A percentile compares a stretch with the other conserved stretches of the same genome.
These are phyloP conservation scores for Lizanozyma gosingica DNA, from an alignment of 1,139 yeast genomes.

Conservation along the genomic window DNA sequence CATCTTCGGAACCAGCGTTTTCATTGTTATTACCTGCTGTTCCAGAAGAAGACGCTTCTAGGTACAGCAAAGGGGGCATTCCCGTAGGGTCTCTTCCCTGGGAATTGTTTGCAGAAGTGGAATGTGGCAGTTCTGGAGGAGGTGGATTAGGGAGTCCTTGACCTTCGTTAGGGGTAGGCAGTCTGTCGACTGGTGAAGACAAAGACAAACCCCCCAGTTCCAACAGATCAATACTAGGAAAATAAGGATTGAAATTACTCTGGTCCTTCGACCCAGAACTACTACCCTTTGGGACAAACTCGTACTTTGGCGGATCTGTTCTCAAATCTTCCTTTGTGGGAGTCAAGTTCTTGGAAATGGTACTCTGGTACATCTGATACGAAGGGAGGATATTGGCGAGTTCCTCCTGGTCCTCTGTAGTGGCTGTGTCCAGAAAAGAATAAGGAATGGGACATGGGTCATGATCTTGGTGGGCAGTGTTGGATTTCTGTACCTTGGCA, in stretches of 20 bases:
- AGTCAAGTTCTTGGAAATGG: slow-evolving; percentile 27
- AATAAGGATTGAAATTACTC: slow-evolving; percentile 12
- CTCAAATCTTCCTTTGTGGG: slow-evolving; percentile 26
- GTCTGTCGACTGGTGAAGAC: neutral
- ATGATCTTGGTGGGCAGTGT: no score
- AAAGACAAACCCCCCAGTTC: neutral
- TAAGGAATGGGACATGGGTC: no score
- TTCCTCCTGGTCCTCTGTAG: slow-evolving; percentile 16
- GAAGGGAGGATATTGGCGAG: slow-evolving; percentile 33
- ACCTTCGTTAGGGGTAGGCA: neutral
- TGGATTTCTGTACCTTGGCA: no score
- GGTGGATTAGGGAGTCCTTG: neutral
- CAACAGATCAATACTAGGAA: slow-evolving; percentile 1
- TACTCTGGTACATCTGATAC: slow-evolving; percentile 33
- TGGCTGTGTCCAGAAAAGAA: no score
- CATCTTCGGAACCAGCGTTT: no score
- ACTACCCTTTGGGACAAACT: slow-evolving; percentile 17
- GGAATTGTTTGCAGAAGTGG: neutral
- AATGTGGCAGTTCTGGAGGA: neutral
- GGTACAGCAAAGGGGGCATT: neutral
- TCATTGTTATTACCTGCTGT: slow-evolving; percentile 6
- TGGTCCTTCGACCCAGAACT: no score
- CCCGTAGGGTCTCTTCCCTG: neutral
- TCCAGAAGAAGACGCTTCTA: slow-evolving; percentile 2
- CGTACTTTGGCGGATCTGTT: slow-evolving; percentile 30